phyloP scores from a whole-genome alignment of 176 grass and related monocot species.

The Secale cereale region DNA sequence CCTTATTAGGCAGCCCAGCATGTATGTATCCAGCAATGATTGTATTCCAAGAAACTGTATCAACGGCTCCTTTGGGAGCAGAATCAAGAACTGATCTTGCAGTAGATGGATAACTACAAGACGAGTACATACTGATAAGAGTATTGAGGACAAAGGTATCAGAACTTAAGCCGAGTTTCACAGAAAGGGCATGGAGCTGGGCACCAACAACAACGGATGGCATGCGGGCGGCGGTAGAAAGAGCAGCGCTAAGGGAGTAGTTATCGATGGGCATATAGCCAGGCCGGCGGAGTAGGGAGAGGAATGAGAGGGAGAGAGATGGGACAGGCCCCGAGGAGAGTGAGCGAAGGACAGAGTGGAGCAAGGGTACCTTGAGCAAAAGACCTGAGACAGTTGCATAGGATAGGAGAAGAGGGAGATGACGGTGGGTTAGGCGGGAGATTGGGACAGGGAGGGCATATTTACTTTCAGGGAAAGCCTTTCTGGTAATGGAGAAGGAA shows the following conservation, averaged over 20 bases:
- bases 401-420: constrained; percentile 64
- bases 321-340: constrained; percentile 40
- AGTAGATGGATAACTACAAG: constrained; percentile 42
- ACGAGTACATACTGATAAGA: constrained; percentile 74
- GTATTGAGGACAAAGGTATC: constrained; percentile 83
- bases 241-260: constrained; percentile 66
- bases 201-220: constrained; percentile 39
- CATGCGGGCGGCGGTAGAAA: constrained; percentile 49
- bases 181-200: constrained; percentile 63
- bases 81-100: constrained; percentile 67
- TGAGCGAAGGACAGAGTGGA: constrained; percentile 54
- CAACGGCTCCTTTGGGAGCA: constrained; percentile 42
- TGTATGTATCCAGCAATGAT: constrained; percentile 68
- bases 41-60: constrained; percentile 86
- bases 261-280: constrained; percentile 45
- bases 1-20: constrained; percentile 49
- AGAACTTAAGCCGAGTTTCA: constrained; percentile 56
- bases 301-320: constrained; percentile 56
- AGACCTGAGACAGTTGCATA: constrained; percentile 48
- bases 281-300: constrained; percentile 44
- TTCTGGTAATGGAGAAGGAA: constrained; percentile 13
- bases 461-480: neutral
- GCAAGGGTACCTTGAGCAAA: constrained; percentile 46
- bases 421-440: constrained; percentile 27
- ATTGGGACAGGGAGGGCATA: constrained; percentile 24